Percentiles rank a stretch among this genome's conserved stretches.
Evolutionary conservation across 108 stramenopile species (phyloP).

Genomic region (Chaetoceros muelleri): DNA sequence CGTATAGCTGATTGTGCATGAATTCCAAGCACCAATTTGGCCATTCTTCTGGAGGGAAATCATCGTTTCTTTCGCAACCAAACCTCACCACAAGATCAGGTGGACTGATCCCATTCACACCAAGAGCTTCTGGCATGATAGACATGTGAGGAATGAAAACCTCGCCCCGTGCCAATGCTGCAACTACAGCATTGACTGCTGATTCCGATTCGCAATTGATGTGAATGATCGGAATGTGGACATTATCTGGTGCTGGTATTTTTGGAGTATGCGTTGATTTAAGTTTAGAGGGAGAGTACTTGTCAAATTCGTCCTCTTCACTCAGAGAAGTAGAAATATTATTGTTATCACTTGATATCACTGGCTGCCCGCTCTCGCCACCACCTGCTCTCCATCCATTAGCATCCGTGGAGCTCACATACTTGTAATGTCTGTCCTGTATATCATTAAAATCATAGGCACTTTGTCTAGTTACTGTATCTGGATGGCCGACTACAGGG

Average conservation of each 20-base stretch:
- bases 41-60: conserved; percentile 81
- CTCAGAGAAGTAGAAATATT: not conserved
- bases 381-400: conserved; percentile 82
- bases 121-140: conserved; percentile 68
- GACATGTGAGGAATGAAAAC: conserved; percentile 85
- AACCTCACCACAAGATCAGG: conserved; percentile 78
- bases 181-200: conserved; percentile 54
- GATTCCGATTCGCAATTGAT: conserved; percentile 48
- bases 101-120: conserved; percentile 59
- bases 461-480: conserved; percentile 79
- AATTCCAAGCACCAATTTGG: conserved; percentile 86
- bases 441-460: conserved; percentile 86
- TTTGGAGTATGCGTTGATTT: conserved; percentile 25
- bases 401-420: conserved; percentile 70
- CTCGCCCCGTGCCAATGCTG: conserved; percentile 69
- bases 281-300: not conserved
- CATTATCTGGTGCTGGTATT: conserved; percentile 62
- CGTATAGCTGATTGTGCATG: conserved; percentile 84
- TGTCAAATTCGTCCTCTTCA: conserved; percentile 13
- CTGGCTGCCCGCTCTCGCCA: conserved; percentile 48
- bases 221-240: conserved; percentile 82
- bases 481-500: conserved; percentile 55
- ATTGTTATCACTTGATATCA: not conserved
- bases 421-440: conserved; percentile 85
- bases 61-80: conserved; percentile 80